A percentile compares a stretch with the other conserved stretches of the same genome.
Conservation (phyloP, 257 asterid species). For the Solanum sparsipilum region DNA sequence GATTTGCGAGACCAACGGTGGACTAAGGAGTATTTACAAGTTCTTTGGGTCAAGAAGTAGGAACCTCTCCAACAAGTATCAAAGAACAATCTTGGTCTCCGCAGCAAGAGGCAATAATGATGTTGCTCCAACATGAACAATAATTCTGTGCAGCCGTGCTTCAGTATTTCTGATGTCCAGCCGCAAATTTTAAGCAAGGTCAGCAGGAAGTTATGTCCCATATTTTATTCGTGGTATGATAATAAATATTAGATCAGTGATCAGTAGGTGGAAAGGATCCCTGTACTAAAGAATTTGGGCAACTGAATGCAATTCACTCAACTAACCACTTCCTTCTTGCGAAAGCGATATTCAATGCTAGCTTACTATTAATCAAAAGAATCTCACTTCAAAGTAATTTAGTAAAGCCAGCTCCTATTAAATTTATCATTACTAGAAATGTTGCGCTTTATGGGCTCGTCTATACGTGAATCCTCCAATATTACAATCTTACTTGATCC, state of each 20-base stretch:
- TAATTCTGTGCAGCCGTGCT: constrained; percentile 77
- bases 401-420: background rate
- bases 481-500: background rate
- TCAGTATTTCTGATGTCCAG: constrained; percentile 79
- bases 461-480: background rate
- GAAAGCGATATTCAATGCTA: background rate
- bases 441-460: background rate
- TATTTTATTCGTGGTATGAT: background rate
- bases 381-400: background rate
- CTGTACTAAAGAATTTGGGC: background rate
- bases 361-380: background rate
- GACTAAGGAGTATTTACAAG: background rate
- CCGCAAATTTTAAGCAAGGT: constrained; percentile 18
- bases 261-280: background rate
- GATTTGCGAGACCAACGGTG: background rate
- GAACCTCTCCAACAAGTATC: constrained; percentile 12
- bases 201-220: background rate
- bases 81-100: constrained; percentile 91
- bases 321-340: background rate
- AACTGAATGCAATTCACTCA: background rate
- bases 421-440: background rate
- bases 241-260: background rate
- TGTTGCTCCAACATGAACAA: constrained; percentile 83
- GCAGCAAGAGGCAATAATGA: constrained; percentile 89
- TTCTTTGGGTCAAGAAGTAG: background rate